Conservation (phyloP, 2,329 filamentous ascomycete genomes). For the Eutypa lata region DNA sequence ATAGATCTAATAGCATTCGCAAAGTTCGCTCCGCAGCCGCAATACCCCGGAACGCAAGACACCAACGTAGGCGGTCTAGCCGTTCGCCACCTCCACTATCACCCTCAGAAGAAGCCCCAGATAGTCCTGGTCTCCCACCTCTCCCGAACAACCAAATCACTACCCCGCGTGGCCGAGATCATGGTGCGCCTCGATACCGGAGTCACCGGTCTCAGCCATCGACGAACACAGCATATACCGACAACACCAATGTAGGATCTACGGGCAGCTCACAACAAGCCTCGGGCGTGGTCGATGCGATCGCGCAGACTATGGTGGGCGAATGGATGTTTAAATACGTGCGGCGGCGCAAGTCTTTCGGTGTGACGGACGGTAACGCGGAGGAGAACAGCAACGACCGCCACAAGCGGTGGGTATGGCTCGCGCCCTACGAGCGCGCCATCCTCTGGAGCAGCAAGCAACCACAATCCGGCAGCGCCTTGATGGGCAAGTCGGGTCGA, state of each 20-base stretch:
- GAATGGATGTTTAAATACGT: conserved; percentile 97
- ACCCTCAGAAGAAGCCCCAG: conserved; percentile 62
- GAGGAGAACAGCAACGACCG: conserved; percentile 73
- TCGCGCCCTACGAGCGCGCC: conserved; percentile 91
- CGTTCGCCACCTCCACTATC: conserved; percentile 58
- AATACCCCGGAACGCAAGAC: conserved; percentile 55
- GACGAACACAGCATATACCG: conserved; percentile 51
- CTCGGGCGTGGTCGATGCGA: conserved; percentile 87
- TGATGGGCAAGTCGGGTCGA: conserved; percentile 91
- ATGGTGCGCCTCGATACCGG: conserved; percentile 44
- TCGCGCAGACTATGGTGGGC: conserved; percentile 97
- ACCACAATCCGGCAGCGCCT: conserved; percentile 78
- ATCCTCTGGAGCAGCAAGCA: conserved; percentile 99
- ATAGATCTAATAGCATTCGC: conserved; percentile 63
- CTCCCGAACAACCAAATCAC: conserved; percentile 71
- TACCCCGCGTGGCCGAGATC: conserved; percentile 49
- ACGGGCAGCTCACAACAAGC: conserved; percentile 60
- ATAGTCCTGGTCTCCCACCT: conserved; percentile 70
- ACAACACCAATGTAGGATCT: conserved; percentile 46
- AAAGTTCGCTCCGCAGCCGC: conserved; percentile 83
- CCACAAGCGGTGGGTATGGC: conserved; percentile 97
- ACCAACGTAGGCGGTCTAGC: conserved; percentile 47
- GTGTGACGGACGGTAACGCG: conserved; percentile 64
- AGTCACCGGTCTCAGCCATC: conserved; percentile 57
- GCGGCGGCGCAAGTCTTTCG: conserved; percentile 84